Evolutionary conservation across 2,329 filamentous ascomycete genomes (phyloP), one percentile per base, ranked within the genome.

Genomic region (Fusarium brevicatenulatum): DNA sequence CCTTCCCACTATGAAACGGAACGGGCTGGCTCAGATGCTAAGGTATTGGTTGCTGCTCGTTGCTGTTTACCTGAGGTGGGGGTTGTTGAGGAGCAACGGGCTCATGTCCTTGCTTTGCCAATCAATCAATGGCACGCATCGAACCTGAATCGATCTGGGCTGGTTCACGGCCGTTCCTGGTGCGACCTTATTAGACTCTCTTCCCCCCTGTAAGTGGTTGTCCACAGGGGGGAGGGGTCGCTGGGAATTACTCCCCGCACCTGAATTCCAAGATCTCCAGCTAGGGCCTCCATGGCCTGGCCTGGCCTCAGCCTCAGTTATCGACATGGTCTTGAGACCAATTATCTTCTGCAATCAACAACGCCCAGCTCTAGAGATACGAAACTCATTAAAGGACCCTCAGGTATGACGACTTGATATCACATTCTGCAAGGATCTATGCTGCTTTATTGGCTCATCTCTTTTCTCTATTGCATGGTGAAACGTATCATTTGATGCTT

Each of bases 71-170:
- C 55, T 68, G 50, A 66, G 70, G 74, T 69, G 66, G 66, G 75
- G 75, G 69, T 75, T 70, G 75, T 73, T 76, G 73, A 74, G 71
- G 71, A 75, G 75, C 75, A 77, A 77, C 68, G 65, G 66, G 42
- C 67, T 52, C 46, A 59, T 37, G 58, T 32, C 63, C 50, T 52
- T 66, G 44, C 47, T 42, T 54, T 71, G 59, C 71, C 55, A 68
- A 74, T 73, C 71, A 74, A 53, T 68, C 58, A 57, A 71, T 65
- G 50, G 52, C 46, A 53, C 32, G 39, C 66, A 69, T 69, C 40
- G 46, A 58, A 53, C 58, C 65, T 50, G 59, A 70, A 65, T 62
- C 65, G 60, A 74, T 65, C 68, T 70, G 34, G 34, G 34, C 4
- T 32, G 60, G 63, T 47, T 63, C 56, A 63, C 47, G 63, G 67